Base-by-base conservation (phyloP, 495 filamentous ascomycete species). In the Echria macrotheca region DNA sequence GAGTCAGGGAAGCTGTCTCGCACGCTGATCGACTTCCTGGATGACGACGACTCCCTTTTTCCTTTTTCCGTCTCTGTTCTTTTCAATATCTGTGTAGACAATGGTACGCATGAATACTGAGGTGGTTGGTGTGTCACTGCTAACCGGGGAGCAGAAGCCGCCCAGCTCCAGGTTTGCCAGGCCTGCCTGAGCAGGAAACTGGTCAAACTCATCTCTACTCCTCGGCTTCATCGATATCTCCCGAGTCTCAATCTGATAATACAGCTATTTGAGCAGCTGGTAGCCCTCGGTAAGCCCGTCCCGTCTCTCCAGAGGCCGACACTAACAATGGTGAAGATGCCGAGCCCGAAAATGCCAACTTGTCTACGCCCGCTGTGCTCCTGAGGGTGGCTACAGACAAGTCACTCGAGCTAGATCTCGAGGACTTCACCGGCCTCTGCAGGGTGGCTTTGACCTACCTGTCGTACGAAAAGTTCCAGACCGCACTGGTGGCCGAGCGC, bases 61-160 rank as follows among this genome's bases (percentile, higher is more conserved):
- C 46, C 74, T 23, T 73, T 89, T 33, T 77, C 77, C 12, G 72
- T 87, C 40, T 78, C 81, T 44, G 85, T 88, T 35, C 64, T 89
- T 15, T 83, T 77, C 60, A 93, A 93, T 52, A 75, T 88, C 46
- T 82, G 82, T 56, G 72, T 86, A 47, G 86, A 89, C 56, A 87
- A 79, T 61, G 81, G 87, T 90, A 68, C 63, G 69, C 18, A 11
- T 26, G 22, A n/a, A 24, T 19, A 5, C 26, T 38, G 2, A 14
- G 4, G 26, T 11, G 18, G 25, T 17, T 10, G 15, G 12, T 32
- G 40, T 11, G 1, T 0, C 23, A 4, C 5, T 26, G 15, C 31
- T 38, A 5, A 28, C 18, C 2, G n/a, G 4, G 39, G 12, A 12
- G 9, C 31, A 74, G 79, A 77, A 51, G 71, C 75, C 25, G 75